phyloP scores from a whole-genome alignment of 768 basidiomycete species.

The Clitopilus passeckerianus region DNA sequence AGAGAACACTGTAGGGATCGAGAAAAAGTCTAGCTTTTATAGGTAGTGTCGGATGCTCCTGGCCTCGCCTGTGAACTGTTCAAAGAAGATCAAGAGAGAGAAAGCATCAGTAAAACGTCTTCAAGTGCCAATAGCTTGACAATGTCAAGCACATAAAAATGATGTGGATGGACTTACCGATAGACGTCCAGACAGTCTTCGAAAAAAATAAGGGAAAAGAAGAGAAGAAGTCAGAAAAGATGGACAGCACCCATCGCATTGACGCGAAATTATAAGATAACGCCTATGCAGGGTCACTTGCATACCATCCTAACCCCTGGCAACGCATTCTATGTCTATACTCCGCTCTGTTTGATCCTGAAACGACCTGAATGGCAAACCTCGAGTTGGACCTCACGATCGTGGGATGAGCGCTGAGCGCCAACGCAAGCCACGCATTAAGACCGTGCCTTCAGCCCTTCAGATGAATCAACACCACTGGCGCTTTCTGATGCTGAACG shows the following conservation, averaged over 20 bases:
- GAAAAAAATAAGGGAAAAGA: neutral
- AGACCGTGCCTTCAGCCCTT: no score
- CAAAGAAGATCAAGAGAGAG: neutral
- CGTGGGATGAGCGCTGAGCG: neutral
- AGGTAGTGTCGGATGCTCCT: neutral
- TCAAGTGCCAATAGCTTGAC: neutral
- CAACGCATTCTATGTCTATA: neutral
- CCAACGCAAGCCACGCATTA: neutral
- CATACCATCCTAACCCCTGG: neutral
- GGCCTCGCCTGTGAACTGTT: neutral
- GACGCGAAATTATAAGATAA: neutral
- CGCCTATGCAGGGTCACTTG: neutral
- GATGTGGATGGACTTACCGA: neutral
- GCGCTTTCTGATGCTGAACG: neutral
- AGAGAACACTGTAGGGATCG: no score
- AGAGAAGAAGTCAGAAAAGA: neutral
- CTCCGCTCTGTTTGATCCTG: neutral
- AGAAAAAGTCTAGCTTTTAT: neutral
- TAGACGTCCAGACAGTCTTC: neutral
- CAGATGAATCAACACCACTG: neutral
- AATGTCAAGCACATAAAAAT: neutral
- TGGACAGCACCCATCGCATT: neutral
- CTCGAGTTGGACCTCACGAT: neutral
- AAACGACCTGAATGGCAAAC: neutral
- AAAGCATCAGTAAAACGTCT: neutral